A percentile compares a stretch with the other conserved stretches of the same genome.
Conservation (phyloP, 306 rosid genomes). For the Cucurbita maxima region DNA sequence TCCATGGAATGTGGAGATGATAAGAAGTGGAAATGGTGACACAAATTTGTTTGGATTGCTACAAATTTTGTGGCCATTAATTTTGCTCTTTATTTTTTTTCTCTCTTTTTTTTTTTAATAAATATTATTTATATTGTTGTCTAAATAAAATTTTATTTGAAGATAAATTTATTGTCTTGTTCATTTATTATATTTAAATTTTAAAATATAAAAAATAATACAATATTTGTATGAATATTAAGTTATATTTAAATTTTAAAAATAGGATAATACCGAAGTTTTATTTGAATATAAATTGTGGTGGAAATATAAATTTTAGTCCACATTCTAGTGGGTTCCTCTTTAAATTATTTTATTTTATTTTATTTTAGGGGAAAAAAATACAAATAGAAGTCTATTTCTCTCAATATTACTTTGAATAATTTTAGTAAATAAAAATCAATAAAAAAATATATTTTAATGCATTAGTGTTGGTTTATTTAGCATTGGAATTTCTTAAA, state of each 20-base stretch:
- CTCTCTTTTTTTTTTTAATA: no score
- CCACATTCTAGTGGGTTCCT: not conserved
- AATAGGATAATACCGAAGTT: not conserved
- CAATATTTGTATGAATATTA: no score
- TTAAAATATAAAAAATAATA: no score
- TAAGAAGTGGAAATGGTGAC: not conserved
- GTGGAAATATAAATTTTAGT: not conserved
- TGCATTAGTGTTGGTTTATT: not conserved
- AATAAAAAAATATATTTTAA: not conserved
- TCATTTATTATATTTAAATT: no score
- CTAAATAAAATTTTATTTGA: no score
- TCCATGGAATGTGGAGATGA: conserved; percentile 12
- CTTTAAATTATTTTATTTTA: not conserved
- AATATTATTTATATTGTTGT: no score
- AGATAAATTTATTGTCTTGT: not conserved
- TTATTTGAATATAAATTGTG: not conserved
- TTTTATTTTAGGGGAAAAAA: not conserved
- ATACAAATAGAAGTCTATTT: not conserved
- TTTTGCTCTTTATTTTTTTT: not conserved
- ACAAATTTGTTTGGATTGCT: not conserved
- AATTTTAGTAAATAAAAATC: not conserved
- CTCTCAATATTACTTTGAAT: not conserved
- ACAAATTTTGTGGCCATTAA: conserved; percentile 3
- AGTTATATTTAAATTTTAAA: no score
- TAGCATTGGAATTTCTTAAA: not conserved